A percentile compares a stretch with the other conserved stretches of the same genome.
Evolutionary conservation across 352 stramenopile genomes (phyloP).

Genomic region (Pythium phragmiticola): DNA sequence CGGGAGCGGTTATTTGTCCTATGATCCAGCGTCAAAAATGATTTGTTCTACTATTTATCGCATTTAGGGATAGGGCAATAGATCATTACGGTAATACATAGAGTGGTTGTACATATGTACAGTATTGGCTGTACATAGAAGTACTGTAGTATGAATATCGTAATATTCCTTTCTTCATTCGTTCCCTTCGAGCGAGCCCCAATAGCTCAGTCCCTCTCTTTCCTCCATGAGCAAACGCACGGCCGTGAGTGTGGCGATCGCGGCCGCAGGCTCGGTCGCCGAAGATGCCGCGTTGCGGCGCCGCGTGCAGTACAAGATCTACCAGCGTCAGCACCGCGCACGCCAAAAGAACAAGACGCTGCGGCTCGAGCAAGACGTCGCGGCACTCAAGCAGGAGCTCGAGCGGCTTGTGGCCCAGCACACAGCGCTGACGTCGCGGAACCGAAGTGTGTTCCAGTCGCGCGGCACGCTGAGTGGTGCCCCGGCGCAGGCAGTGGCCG

Average conservation of each 20-base stretch:
- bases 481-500: constrained; percentile 27
- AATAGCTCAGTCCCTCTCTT: no score
- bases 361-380: constrained; percentile 9
- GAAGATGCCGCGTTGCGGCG: constrained; percentile 9
- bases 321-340: constrained; percentile 55
- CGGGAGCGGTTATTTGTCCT: no score
- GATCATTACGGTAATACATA: no score
- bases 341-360: constrained; percentile 36
- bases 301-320: constrained; percentile 58
- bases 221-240: constrained; percentile 3
- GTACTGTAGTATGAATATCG: no score
- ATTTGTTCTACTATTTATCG: no score
- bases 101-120: no score
- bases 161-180: no score
- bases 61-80: no score
- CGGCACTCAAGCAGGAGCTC: not conserved
- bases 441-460: constrained; percentile 10
- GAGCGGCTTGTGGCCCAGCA: not conserved
- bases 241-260: constrained; percentile 7
- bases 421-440: not conserved
- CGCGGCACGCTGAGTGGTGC: constrained; percentile 10
- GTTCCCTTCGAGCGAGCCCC: no score
- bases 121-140: no score
- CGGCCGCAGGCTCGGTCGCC: not conserved
- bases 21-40: no score